Evolutionary conservation across 805 yeast species (phyloP).

Genomic region (Debaryomyces maramus): DNA sequence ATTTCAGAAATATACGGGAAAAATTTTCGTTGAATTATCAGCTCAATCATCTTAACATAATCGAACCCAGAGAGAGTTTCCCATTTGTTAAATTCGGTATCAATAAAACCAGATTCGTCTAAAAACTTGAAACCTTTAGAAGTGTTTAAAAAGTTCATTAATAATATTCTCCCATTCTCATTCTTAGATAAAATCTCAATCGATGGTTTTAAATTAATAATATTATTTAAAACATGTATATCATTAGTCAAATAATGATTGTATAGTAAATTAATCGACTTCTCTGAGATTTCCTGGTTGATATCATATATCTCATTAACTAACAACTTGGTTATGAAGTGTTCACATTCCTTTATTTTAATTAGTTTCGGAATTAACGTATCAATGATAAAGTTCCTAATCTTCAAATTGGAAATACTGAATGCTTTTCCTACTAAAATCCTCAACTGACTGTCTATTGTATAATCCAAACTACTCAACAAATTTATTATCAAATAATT

Average conservation of each 20-base stretch:
- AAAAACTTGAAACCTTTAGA: slow-evolving; percentile 70
- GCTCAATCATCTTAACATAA: slow-evolving; percentile 52
- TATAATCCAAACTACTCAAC: slow-evolving; percentile 61
- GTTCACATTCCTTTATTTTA: slow-evolving; percentile 31
- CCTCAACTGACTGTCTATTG: slow-evolving; percentile 63
- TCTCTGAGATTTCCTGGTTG: slow-evolving; percentile 27
- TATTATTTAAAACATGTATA: slow-evolving; percentile 45
- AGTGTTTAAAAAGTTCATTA: slow-evolving; percentile 63
- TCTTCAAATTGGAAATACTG: slow-evolving; percentile 48
- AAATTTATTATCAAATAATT: slow-evolving; percentile 59
- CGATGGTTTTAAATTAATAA: slow-evolving; percentile 58
- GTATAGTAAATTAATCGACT: slow-evolving; percentile 21
- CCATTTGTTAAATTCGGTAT: slow-evolving; percentile 70
- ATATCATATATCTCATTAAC: slow-evolving; percentile 72
- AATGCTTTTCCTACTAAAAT: slow-evolving; percentile 66
- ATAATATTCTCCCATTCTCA: slow-evolving; percentile 42
- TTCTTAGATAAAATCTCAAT: slow-evolving; percentile 34
- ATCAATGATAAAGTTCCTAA: slow-evolving; percentile 59
- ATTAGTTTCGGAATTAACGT: slow-evolving; percentile 46
- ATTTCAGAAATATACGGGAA: slow-evolving; percentile 25
- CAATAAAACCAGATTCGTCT: slow-evolving; percentile 57
- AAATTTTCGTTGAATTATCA: slow-evolving; percentile 23
- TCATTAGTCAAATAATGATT: slow-evolving; percentile 21
- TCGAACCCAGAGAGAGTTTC: slow-evolving; percentile 43
- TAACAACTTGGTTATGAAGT: slow-evolving; percentile 54